Evolutionary conservation across 2,329 filamentous ascomycete species (phyloP), one percentile per base, ranked within the genome.

Genomic region (Trichoderma gracile): DNA sequence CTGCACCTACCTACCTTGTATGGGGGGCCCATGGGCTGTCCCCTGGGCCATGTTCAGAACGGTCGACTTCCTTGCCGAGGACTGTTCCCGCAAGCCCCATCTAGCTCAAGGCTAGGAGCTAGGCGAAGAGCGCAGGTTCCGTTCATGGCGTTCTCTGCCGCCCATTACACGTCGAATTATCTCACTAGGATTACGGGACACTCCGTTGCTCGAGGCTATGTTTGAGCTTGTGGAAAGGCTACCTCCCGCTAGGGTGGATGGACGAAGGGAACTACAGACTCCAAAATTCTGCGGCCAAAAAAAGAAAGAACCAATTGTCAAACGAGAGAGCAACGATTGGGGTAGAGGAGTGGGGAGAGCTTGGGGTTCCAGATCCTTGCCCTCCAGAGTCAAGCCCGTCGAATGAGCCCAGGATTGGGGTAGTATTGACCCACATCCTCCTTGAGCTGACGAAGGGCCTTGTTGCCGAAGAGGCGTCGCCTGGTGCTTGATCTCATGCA

Each of bases 401-500:
- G 45, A 62, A 46, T 62, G 45, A 50, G 38, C 21, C 40, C 47
- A 54, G 59, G 49, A 54, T 62, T 62, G 59, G 59, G 59, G 59
- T 62, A 54, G 40, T 46, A 46, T 62, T 54, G 59, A 7, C 59
- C 59, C 59, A 62, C 59, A 45, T 46, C 38, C 58, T 61, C 58
- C 58, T 27, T 61, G 58, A 61, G 59, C 59, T 62, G 59, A 62
- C 59, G 59, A 62, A 53, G 49, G 40, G 40, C 49, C 49, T 46
- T 62, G 46, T 62, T 62, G 49, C 59, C 59, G 59, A 62, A 62
- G 59, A 62, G 59, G 58, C 58, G 58, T 40, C 25, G 21, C 46
- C 21, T 59, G 56, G 56, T 21, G 56, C 58, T 62, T 62, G 59
- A 62, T 62, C 59, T 62, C 59, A 38, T 62, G 59, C 59, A 62